Percentiles rank a stretch among this genome's conserved stretches.
phyloP scores from a whole-genome alignment of 1,139 yeast genomes.

The Lodderomyces margitis region DNA sequence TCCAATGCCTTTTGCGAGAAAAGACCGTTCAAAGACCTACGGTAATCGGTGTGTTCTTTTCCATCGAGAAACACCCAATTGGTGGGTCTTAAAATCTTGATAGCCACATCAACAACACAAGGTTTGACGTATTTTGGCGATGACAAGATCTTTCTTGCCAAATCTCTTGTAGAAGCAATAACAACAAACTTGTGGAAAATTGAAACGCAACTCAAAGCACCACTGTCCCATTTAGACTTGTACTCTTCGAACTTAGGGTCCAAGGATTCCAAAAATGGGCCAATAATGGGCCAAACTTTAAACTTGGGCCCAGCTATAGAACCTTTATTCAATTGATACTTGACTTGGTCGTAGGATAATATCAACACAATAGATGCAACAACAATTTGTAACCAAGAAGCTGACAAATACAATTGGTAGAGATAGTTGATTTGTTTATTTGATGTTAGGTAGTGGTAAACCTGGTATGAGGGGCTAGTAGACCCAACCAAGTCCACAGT shows the following conservation, averaged over 20 bases:
- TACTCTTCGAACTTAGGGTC: slow-evolving; percentile 96
- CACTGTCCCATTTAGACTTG: slow-evolving; percentile 89
- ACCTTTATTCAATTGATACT: slow-evolving; percentile 78
- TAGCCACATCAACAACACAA: slow-evolving; percentile 96
- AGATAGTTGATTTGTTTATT: slow-evolving; percentile 4
- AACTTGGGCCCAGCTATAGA: slow-evolving; percentile 83
- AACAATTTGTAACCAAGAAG: slow-evolving; percentile 44
- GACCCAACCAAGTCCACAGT: slow-evolving; percentile 2
- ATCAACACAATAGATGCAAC: slow-evolving; percentile 49
- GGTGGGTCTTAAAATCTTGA: slow-evolving; percentile 86
- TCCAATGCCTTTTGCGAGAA: slow-evolving; percentile 84
- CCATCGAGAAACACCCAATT: slow-evolving; percentile 99
- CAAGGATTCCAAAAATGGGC: slow-evolving; percentile 92
- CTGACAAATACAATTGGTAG: slow-evolving; percentile 9
- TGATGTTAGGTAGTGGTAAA: background rate
- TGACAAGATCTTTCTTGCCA: slow-evolving; percentile 83
- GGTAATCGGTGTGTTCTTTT: slow-evolving; percentile 88
- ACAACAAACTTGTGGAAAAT: slow-evolving; percentile 97
- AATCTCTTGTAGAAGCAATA: slow-evolving; percentile 86
- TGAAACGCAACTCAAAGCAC: slow-evolving; percentile 92
- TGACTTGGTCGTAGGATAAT: slow-evolving; percentile 75
- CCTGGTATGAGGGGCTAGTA: background rate
- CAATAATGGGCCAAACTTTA: slow-evolving; percentile 92
- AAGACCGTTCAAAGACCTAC: slow-evolving; percentile 85
- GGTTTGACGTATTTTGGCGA: slow-evolving; percentile 91